Evolutionary conservation across 192 early-diverging fungal species (phyloP).

Genomic region (Backusella liffmaniae): DNA sequence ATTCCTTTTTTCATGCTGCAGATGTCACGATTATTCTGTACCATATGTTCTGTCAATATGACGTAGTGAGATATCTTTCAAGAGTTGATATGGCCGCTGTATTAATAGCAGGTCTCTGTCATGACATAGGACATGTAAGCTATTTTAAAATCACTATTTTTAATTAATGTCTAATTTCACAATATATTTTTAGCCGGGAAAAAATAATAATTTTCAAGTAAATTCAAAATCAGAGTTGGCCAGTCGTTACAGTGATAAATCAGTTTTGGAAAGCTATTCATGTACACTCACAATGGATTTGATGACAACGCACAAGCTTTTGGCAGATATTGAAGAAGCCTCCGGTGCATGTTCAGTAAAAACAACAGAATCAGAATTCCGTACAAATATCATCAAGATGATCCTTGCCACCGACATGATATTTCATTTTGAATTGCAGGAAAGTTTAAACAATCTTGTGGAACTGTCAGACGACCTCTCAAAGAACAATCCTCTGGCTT

Average conservation of each 20-base stretch:
- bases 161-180: not conserved
- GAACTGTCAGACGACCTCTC: constrained; percentile 19
- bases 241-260: constrained; percentile 66
- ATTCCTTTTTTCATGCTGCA: constrained; percentile 89
- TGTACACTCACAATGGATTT: constrained; percentile 70
- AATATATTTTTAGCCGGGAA: constrained; percentile 66
- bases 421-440: constrained; percentile 72
- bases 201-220: constrained; percentile 90
- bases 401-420: constrained; percentile 93
- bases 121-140: constrained; percentile 84
- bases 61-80: constrained; percentile 62
- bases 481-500: not conserved
- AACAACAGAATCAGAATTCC: constrained; percentile 44
- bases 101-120: constrained; percentile 83
- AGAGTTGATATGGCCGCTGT: constrained; percentile 70
- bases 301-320: constrained; percentile 67
- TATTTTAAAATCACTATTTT: not conserved
- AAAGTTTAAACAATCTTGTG: constrained; percentile 47
- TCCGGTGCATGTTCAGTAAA: constrained; percentile 45
- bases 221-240: constrained; percentile 82
- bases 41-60: constrained; percentile 71
- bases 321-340: constrained; percentile 54
- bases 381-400: constrained; percentile 58
- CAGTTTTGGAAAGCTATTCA: constrained; percentile 87
- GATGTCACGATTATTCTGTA: constrained; percentile 86